Evolutionary conservation across 2,329 filamentous ascomycete species (phyloP).

Genomic region (Aureobasidium lini): DNA sequence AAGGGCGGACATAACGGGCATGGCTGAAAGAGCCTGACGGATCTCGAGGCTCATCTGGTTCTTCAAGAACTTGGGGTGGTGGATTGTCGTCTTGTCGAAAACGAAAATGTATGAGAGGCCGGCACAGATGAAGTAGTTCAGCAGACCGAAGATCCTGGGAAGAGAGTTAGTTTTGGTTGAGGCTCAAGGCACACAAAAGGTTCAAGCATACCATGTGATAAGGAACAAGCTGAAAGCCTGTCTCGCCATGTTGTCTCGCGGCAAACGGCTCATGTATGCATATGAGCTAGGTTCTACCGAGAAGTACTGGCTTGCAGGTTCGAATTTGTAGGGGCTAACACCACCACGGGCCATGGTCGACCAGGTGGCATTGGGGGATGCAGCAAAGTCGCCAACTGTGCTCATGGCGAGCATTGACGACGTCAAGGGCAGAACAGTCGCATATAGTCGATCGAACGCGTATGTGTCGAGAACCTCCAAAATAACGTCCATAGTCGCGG

Average conservation of each 20-base stretch:
- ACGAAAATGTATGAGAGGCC: constrained; percentile 78
- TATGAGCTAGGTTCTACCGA: constrained; percentile 62
- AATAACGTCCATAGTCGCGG: constrained; percentile 70
- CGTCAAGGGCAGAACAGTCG: constrained; percentile 56
- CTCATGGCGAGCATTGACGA: constrained; percentile 47
- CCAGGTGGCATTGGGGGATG: constrained; percentile 50
- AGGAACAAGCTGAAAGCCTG: constrained; percentile 70
- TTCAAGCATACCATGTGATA: constrained; percentile 65
- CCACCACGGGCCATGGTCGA: constrained; percentile 38
- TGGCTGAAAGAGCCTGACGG: constrained; percentile 63
- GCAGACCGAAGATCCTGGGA: constrained; percentile 70
- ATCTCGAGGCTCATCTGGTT: constrained; percentile 88
- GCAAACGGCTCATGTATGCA: constrained; percentile 71
- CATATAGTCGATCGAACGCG: constrained; percentile 72
- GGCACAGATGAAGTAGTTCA: constrained; percentile 80
- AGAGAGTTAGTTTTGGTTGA: constrained; percentile 12
- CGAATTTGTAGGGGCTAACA: constrained; percentile 53
- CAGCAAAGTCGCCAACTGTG: constrained; percentile 38
- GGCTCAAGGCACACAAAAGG: not conserved
- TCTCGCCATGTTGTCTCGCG: constrained; percentile 68
- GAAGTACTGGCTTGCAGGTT: constrained; percentile 65
- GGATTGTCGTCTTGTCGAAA: constrained; percentile 82
- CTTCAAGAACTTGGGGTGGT: constrained; percentile 91
- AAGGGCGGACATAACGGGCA: constrained; percentile 76
- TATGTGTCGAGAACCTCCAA: constrained; percentile 80